Percentiles rank a stretch among this genome's conserved stretches.
phyloP scores from a whole-genome alignment of 1,139 yeast species.

The Lodderomyces margitis region DNA sequence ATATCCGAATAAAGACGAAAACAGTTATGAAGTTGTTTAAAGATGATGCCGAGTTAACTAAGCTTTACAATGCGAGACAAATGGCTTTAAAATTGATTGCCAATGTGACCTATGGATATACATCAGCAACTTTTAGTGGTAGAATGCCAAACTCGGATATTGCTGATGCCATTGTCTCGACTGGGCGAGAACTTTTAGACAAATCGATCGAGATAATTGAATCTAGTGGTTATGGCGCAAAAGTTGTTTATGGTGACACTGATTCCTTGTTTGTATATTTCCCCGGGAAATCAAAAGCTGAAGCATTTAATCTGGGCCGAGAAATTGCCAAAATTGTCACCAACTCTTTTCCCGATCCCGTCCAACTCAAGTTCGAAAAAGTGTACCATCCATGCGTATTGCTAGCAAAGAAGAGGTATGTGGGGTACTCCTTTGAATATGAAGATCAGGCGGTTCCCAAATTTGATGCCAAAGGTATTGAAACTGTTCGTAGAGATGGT shows the following conservation, averaged over 20 bases:
- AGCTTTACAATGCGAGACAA: slow-evolving; percentile 73
- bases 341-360: slow-evolving; percentile 72
- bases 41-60: slow-evolving; percentile 45
- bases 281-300: slow-evolving; percentile 74
- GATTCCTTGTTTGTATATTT: slow-evolving; percentile 88
- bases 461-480: slow-evolving; percentile 96
- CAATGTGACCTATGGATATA: slow-evolving; percentile 92
- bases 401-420: slow-evolving; percentile 85
- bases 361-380: slow-evolving; percentile 83
- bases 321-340: slow-evolving; percentile 68
- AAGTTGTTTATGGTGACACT: slow-evolving; percentile 95
- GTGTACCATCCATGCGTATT: slow-evolving; percentile 86
- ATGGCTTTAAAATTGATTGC: slow-evolving; percentile 87
- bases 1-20: slow-evolving; percentile 76
- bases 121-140: slow-evolving; percentile 93
- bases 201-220: slow-evolving; percentile 72
- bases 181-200: slow-evolving; percentile 81
- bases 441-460: slow-evolving; percentile 54
- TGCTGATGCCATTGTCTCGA: slow-evolving; percentile 91
- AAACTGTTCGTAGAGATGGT: slow-evolving; percentile 91
- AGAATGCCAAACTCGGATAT: slow-evolving; percentile 96
- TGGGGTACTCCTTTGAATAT: slow-evolving; percentile 72
- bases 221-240: slow-evolving; percentile 70
- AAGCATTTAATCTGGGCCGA: slow-evolving; percentile 75
- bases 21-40: slow-evolving; percentile 59